phyloP scores from a whole-genome alignment of 805 yeast species.

The Pichia thaimueangensis region DNA sequence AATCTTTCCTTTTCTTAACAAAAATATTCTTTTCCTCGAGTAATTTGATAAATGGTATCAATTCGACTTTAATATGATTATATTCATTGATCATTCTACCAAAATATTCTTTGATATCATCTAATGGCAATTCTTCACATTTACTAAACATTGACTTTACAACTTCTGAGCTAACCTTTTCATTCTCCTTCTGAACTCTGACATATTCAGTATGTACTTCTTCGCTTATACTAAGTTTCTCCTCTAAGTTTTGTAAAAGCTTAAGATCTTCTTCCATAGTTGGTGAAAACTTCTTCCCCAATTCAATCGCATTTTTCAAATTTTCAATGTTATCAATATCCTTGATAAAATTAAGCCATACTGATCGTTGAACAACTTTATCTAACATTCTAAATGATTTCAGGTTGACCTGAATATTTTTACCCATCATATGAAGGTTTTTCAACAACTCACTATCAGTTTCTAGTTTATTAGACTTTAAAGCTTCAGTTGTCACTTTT shows the following conservation, averaged over 20 bases:
- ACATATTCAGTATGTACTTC: constrained; percentile 7
- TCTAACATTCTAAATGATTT: constrained; percentile 40
- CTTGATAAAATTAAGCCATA: constrained; percentile 30
- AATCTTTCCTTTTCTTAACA: background rate
- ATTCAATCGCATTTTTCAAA: constrained; percentile 18
- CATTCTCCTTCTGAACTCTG: background rate
- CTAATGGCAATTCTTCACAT: constrained; percentile 4
- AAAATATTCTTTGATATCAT: background rate
- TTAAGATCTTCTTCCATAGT: constrained; percentile 15
- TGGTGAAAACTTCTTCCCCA: constrained; percentile 20
- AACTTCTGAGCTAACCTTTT: background rate
- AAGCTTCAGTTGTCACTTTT: constrained; percentile 36
- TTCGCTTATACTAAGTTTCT: constrained; percentile 1
- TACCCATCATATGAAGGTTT: constrained; percentile 52
- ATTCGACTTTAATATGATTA: background rate
- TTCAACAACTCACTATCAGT: constrained; percentile 38
- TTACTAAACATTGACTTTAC: background rate
- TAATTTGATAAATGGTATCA: constrained; percentile 1
- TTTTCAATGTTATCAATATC: constrained; percentile 24
- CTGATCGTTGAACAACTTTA: constrained; percentile 31
- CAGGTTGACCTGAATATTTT: constrained; percentile 51
- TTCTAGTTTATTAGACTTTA: constrained; percentile 24
- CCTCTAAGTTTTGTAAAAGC: constrained; percentile 9
- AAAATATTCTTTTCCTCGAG: background rate
- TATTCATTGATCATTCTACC: constrained; percentile 2